Base-by-base conservation (phyloP, 176 grass and related monocot species). In the Oryza australiensis region DNA sequence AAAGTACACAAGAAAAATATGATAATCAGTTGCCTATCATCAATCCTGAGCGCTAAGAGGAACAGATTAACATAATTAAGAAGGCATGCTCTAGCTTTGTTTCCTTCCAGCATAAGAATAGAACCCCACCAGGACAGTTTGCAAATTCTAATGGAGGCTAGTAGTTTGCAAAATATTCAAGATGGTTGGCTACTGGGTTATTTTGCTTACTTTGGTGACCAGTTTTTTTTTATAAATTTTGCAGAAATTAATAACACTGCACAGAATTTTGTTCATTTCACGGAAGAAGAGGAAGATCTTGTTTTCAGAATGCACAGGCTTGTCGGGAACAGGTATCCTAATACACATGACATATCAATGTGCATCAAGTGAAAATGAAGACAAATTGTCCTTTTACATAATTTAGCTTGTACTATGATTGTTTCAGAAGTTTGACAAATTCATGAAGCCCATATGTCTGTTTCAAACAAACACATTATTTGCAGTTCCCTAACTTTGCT, bases 201-300 rank as follows among this genome's bases (percentile, higher is more conserved):
- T 85, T 75, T 71, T 51, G 32, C 40, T 76, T 64, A 68, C 49
- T 78, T 72, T 62, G 34, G 4, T 51, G 33, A 62, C 35, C 73
- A 86, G 34, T 35, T 20, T 0, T 45, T 45, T 43, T 38, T 42
- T 45, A 41, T 57, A 76, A 53, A 65, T 43, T 66, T 53, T 65
- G 42, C 85, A 93, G 91, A 84, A 81, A 84, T 64, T 66, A 62
- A 83, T 27, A 85, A 68, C 66, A 78, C 78, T 27, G 32, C 74
- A 66, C 30, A 81, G 28, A 69, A 79, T 34, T 84, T 87, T 84
- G 65, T 80, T 74, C 79, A 85, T 62, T 84, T 90, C 87, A 59
- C 85, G 32, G 91, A 93, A 69, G 68, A 20, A 72, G 87, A 93
- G 74, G 81, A 90, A 87, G 91, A 93, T 80, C 87, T 93, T 3